These are phyloP conservation scores for Salicornia ramosissima DNA, from an alignment of 148 eudicot species.

Conservation along the genomic window DNA sequence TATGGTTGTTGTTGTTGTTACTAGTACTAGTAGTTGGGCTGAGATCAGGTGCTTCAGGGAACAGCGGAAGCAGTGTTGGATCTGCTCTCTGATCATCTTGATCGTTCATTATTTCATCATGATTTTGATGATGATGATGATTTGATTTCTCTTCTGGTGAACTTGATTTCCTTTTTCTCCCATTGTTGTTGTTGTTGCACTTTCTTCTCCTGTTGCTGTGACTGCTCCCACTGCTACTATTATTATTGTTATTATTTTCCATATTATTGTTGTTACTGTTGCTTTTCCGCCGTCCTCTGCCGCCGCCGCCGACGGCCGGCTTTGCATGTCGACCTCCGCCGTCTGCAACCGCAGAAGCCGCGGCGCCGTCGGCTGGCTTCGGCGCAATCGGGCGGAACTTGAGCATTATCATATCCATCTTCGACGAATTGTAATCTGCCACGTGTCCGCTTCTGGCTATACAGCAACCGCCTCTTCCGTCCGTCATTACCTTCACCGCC, in stretches of 20 bases:
- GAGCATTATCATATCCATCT: slow-evolving; percentile 25
- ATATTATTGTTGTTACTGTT: neutral
- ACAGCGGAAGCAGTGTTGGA: slow-evolving; percentile 16
- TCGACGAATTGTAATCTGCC: neutral
- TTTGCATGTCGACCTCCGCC: slow-evolving; percentile 5
- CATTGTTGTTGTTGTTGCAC: neutral
- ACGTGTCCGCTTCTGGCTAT: slow-evolving; percentile 18
- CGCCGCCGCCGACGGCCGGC: neutral
- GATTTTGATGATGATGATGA: neutral
- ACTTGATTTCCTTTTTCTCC: slow-evolving; percentile 7
- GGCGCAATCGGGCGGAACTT: slow-evolving; percentile 23
- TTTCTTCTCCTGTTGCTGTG: neutral
- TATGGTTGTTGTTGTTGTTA: neutral
- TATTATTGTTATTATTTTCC: neutral
- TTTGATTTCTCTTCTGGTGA: slow-evolving; percentile 1
- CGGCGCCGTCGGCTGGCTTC: neutral
- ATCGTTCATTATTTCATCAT: neutral
- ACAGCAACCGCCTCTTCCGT: slow-evolving; percentile 17
- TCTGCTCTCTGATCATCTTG: neutral
- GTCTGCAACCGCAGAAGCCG: neutral
- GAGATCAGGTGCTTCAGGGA: slow-evolving; percentile 27
- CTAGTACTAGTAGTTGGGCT: slow-evolving; percentile 1
- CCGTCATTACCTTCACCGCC: neutral
- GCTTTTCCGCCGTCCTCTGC: neutral
- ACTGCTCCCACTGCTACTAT: neutral